phyloP scores from a whole-genome alignment of 192 early-diverging fungal genomes.

The Entomortierella parvispora region DNA sequence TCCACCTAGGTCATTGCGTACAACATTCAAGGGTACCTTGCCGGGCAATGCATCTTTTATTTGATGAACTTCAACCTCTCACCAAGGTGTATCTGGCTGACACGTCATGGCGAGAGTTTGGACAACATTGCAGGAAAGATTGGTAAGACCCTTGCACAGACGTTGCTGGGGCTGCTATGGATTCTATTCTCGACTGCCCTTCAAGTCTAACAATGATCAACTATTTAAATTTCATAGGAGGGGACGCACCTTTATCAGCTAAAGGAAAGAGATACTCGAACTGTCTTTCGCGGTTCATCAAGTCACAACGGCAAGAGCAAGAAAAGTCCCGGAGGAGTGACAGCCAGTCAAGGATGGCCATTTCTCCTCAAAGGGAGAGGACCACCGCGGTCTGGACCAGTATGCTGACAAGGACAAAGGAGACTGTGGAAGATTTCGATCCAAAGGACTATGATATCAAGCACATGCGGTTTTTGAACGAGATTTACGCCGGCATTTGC shows the following conservation, averaged over 20 bases:
- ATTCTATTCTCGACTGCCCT: background rate
- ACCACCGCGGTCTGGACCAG: conserved; percentile 84
- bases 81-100: conserved; percentile 80
- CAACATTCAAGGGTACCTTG: conserved; percentile 93
- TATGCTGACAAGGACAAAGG: conserved; percentile 84
- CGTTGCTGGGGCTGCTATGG: background rate
- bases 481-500: conserved; percentile 85
- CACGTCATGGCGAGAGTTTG: conserved; percentile 91
- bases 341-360: conserved; percentile 15
- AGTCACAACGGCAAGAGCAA: conserved; percentile 62
- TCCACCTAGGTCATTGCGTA: conserved; percentile 78
- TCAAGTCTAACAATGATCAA: background rate
- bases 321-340: conserved; percentile 21
- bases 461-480: conserved; percentile 86
- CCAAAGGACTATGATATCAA: conserved; percentile 81
- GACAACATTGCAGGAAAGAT: conserved; percentile 89
- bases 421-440: conserved; percentile 87
- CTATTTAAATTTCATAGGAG: conserved; percentile 32
- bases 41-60: conserved; percentile 96
- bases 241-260: conserved; percentile 82
- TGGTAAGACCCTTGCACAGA: conserved; percentile 54
- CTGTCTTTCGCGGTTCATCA: conserved; percentile 84
- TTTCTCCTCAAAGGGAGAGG: conserved; percentile 17
- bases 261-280: conserved; percentile 76
- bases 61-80: conserved; percentile 95